phyloP scores from a whole-genome alignment of 345 rosid genomes.

The Acer yangbiense region DNA sequence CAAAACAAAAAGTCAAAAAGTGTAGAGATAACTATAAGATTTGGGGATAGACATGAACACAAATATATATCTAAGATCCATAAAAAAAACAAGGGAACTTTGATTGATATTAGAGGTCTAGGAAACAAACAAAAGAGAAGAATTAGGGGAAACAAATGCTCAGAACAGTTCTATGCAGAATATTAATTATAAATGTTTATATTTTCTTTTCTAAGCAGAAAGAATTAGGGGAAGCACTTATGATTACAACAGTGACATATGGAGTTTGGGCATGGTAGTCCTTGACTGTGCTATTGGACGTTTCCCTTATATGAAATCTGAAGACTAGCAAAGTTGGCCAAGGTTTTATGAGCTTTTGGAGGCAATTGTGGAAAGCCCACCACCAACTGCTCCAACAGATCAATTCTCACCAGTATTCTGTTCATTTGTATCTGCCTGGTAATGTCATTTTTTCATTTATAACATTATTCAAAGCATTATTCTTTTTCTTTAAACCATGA shows the following conservation, averaged over 20 bases:
- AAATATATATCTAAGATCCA: no score
- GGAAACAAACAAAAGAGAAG: no score
- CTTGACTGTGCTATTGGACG: constrained; percentile 88
- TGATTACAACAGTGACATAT: constrained; percentile 81
- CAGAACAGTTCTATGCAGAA: neutral
- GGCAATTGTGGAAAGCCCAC: constrained; percentile 83
- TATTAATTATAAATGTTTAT: neutral
- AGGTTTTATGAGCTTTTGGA: constrained; percentile 89
- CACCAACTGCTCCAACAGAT: constrained; percentile 87
- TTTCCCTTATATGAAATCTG: constrained; percentile 80
- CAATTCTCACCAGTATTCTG: constrained; percentile 95
- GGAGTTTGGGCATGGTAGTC: constrained; percentile 88
- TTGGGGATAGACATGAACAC: no score
- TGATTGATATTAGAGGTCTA: no score
- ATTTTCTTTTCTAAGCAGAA: constrained; percentile 61
- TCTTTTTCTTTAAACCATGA: neutral
- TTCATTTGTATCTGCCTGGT: constrained; percentile 91
- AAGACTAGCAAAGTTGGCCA: constrained; percentile 76
- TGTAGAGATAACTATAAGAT: no score
- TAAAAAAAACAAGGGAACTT: no score
- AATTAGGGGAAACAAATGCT: no score
- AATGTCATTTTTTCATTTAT: constrained; percentile 23
- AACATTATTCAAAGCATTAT: neutral
- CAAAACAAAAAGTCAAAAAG: no score
- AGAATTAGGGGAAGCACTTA: constrained; percentile 83